phyloP scores from a whole-genome alignment of 805 yeast species.

The Sugiyamaella floridensis region DNA sequence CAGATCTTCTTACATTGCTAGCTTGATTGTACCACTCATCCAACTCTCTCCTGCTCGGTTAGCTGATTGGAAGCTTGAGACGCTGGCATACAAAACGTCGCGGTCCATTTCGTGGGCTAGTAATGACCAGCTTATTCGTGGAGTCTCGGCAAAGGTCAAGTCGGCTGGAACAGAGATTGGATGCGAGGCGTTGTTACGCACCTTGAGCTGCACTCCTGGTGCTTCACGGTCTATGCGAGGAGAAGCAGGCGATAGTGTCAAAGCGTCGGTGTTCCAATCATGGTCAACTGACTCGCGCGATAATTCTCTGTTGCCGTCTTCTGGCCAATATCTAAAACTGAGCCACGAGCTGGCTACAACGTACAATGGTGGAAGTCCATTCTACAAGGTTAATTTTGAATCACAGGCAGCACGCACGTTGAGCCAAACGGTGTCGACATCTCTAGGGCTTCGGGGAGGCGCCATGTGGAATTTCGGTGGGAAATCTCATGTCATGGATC shows the following conservation, averaged over 20 bases:
- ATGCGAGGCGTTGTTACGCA: constrained; percentile 51
- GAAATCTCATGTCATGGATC: constrained; percentile 62
- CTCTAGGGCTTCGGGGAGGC: constrained; percentile 41
- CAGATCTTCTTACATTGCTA: constrained; percentile 46
- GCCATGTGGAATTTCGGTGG: constrained; percentile 38
- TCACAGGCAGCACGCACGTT: constrained; percentile 13
- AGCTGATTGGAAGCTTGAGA: constrained; percentile 46
- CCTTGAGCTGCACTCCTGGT: constrained; percentile 37
- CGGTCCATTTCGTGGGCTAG: constrained; percentile 48
- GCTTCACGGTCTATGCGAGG: constrained; percentile 52
- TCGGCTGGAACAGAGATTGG: constrained; percentile 44
- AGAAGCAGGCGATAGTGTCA: constrained; percentile 56
- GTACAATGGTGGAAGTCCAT: not conserved
- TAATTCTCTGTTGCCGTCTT: constrained; percentile 37
- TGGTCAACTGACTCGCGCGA: constrained; percentile 40
- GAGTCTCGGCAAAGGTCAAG: constrained; percentile 34
- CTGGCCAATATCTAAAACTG: constrained; percentile 38
- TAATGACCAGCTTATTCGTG: constrained; percentile 47
- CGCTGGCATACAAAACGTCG: constrained; percentile 43
- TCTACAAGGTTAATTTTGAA: constrained; percentile 10
- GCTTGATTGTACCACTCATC: constrained; percentile 46
- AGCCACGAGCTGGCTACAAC: constrained; percentile 39
- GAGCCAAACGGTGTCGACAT: not conserved
- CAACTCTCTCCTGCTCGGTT: constrained; percentile 29
- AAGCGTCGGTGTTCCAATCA: constrained; percentile 44